Evolutionary conservation across 2,329 filamentous ascomycete species (phyloP), one percentile per base, ranked within the genome.

Genomic region (Stachybotrys elegans): DNA sequence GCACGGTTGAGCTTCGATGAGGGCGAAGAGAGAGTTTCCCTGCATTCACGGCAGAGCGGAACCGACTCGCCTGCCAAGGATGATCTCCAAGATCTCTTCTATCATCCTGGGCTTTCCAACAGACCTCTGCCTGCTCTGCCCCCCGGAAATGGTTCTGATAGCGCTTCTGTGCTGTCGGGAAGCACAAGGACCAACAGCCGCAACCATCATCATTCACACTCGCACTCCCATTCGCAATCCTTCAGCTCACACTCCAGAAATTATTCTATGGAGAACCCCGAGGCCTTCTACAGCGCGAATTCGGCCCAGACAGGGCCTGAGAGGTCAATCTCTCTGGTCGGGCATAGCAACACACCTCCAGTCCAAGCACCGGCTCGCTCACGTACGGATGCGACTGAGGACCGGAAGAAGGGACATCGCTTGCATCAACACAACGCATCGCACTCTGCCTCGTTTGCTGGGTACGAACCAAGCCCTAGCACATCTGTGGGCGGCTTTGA

Each of bases 31-130:
- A 76, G 73, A 13, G 75, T 76, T 16, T 81, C 77, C 2, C 53
- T 83, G 37, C 65, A 78, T 59, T 73, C 77, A 7, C 76, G 68
- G 45, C 73, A 67, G 51, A 84, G 69, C 54, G 78, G 67, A 29
- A 83, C 79, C 52, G 83, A 88, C 29, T 87, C 83, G 22, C 82
- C 84, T 1, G 67, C 70, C 27, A 80, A 80, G 51, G 83, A 86
- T 35, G 88, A 90, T 44, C 88, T 89, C 49, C 87, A 86, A 16
- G 93, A 95, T 55, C 83, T 97, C 59, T 95, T 95, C 61, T 98
- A 94, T 62, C 90, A 97, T 57, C 91, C 91, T 16, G 88, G 88
- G 31, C 81, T 90, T 59, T 70, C 79, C 50, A 71, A 55, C 72
- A 81, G 69, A 67, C 90, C 66, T 65, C 84, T 71, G 58, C 87